These are phyloP conservation scores for Stereocaulon alpinum DNA, from an alignment of 495 filamentous ascomycete species.

Conservation along the genomic window DNA sequence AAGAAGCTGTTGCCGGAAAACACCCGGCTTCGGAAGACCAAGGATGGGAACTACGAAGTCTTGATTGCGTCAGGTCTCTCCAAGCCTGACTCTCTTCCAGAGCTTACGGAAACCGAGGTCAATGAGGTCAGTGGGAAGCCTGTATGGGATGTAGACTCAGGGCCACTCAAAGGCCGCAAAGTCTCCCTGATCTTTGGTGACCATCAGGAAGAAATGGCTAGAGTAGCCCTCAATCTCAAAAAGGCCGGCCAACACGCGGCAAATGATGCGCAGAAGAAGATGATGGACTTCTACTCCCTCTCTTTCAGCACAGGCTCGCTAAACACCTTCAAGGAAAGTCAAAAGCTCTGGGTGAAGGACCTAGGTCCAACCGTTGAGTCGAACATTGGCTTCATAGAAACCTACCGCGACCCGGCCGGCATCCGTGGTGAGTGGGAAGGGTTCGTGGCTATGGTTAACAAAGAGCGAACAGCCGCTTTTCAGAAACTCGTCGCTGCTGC, in stretches of 20 bases:
- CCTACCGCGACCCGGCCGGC: conserved; percentile 88
- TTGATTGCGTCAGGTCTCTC: conserved; percentile 67
- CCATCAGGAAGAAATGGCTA: conserved; percentile 67
- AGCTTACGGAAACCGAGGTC: conserved; percentile 38
- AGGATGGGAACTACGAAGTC: conserved; percentile 63
- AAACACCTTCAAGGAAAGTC: conserved; percentile 79
- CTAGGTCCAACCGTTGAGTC: conserved; percentile 81
- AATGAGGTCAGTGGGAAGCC: conserved; percentile 60
- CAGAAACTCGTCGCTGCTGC: conserved; percentile 72
- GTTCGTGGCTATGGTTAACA: conserved; percentile 56
- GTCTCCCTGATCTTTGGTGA: conserved; percentile 77
- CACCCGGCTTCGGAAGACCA: conserved; percentile 69
- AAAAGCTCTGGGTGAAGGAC: conserved; percentile 87
- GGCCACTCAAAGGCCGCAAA: conserved; percentile 53
- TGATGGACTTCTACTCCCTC: conserved; percentile 73
- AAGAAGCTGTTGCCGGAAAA: conserved; percentile 75
- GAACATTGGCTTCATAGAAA: conserved; percentile 93
- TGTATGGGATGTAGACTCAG: conserved; percentile 53
- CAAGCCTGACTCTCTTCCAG: conserved; percentile 27
- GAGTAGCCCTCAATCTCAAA: conserved; percentile 58
- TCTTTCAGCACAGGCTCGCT: conserved; percentile 81
- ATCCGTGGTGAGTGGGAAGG: conserved; percentile 97
- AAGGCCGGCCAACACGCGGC: conserved; percentile 66
- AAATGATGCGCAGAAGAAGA: conserved; percentile 75
- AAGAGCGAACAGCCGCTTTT: conserved; percentile 87